phyloP scores from a whole-genome alignment of 2,329 filamentous ascomycete species.

The Lachnellula subtilissima region DNA sequence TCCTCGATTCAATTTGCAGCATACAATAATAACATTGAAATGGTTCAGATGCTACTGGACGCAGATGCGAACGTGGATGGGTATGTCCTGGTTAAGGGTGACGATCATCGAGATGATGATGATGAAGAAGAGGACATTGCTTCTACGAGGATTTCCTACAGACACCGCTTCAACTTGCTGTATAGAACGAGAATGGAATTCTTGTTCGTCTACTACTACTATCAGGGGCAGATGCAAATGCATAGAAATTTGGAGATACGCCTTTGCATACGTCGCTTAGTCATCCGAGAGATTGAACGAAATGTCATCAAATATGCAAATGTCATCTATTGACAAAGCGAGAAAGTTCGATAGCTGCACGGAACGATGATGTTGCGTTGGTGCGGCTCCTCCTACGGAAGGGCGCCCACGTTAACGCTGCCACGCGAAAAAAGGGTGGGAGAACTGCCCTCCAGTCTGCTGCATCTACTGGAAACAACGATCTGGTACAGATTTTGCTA shows the following conservation, averaged over 20 bases:
- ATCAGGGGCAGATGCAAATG: constrained; percentile 21
- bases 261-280: too few species aligned
- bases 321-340: too few species aligned
- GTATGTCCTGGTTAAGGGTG: not conserved
- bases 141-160: not conserved
- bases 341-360: constrained; percentile 13
- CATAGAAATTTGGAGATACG: constrained; percentile 8
- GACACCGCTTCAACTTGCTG: constrained; percentile 15
- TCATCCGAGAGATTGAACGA: too few species aligned
- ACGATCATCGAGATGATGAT: not conserved
- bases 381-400: constrained; percentile 19
- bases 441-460: constrained; percentile 8
- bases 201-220: constrained; percentile 15
- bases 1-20: constrained; percentile 14
- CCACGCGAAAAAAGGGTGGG: not conserved
- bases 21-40: constrained; percentile 7
- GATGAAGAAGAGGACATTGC: not conserved
- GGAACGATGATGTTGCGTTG: constrained; percentile 5
- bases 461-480: not conserved
- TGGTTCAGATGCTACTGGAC: constrained; percentile 14
- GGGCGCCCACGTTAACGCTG: constrained; percentile 15
- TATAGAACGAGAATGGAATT: constrained; percentile 4
- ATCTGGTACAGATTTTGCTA: not conserved
- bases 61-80: constrained; percentile 10
- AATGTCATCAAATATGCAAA: too few species aligned